Conservation (phyloP, 441 rosid genomes). For the Corymbia calophylla region DNA sequence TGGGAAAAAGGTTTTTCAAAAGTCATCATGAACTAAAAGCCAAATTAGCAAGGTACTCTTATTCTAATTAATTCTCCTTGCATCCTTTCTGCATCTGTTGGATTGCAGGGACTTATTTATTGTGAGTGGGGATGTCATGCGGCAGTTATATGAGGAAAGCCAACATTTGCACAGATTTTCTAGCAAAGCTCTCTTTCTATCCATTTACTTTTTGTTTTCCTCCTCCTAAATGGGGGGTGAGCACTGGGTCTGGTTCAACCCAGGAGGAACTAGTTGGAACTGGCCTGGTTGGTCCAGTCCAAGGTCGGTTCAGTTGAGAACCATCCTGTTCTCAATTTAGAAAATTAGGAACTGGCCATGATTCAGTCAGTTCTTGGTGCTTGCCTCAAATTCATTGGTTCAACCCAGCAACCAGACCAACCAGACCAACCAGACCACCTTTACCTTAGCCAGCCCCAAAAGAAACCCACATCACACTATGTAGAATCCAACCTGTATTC, state of each 20-base stretch:
- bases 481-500: not conserved
- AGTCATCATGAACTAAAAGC: not conserved
- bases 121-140: not conserved
- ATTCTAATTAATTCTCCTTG: not conserved
- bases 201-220: not conserved
- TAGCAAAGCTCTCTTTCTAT: not conserved
- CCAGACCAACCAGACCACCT: not conserved
- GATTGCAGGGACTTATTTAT: not conserved
- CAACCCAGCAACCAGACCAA: not conserved
- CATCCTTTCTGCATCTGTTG: not conserved
- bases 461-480: not conserved
- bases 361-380: not conserved
- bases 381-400: not conserved
- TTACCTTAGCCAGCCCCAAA: not conserved
- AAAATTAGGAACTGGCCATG: not conserved
- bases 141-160: not conserved
- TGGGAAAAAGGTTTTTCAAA: not conserved
- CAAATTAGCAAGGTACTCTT: not conserved
- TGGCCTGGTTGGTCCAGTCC: not conserved
- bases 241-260: not conserved
- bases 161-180: not conserved
- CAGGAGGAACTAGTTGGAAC: not conserved
- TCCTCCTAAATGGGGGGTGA: not conserved
- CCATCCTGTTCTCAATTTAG: not conserved
- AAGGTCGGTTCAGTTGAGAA: not conserved